Conservation (phyloP, 73 alveolate species). For the Paramecium bursaria region DNA sequence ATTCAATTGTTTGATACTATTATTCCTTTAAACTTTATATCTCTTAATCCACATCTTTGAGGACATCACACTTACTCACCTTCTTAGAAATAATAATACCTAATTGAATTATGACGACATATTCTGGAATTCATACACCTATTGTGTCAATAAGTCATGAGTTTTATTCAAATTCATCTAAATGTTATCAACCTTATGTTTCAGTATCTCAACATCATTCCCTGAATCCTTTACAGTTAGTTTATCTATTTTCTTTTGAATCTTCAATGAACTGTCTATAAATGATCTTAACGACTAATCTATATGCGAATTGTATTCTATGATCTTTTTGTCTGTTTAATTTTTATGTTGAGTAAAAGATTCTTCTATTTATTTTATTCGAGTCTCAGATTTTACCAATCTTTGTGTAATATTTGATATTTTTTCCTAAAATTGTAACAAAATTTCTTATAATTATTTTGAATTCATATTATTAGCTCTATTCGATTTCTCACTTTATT, state of each 20-base stretch:
- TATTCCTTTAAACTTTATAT: no score
- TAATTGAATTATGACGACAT: background rate
- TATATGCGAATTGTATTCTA: conserved; percentile 58
- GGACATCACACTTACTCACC: no score
- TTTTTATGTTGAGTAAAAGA: conserved; percentile 32
- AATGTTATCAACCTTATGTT: conserved; percentile 35
- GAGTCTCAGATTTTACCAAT: conserved; percentile 32
- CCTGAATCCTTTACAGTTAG: background rate
- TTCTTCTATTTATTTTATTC: conserved; percentile 31
- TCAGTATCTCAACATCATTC: conserved; percentile 36
- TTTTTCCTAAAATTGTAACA: background rate
- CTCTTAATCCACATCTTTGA: no score
- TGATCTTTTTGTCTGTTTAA: conserved; percentile 50
- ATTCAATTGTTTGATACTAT: no score
- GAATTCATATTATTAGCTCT: background rate
- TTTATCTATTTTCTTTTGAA: conserved; percentile 44
- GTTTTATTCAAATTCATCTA: background rate
- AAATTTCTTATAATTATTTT: background rate
- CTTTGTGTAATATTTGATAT: background rate
- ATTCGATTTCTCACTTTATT: background rate
- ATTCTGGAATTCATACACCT: conserved; percentile 25
- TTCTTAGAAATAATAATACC: no score
- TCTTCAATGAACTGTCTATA: conserved; percentile 14
- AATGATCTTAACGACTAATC: conserved; percentile 42
- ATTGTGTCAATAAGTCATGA: conserved; percentile 33